Conservation (phyloP, 2,329 filamentous ascomycete species). For the Aspergillus persii region DNA sequence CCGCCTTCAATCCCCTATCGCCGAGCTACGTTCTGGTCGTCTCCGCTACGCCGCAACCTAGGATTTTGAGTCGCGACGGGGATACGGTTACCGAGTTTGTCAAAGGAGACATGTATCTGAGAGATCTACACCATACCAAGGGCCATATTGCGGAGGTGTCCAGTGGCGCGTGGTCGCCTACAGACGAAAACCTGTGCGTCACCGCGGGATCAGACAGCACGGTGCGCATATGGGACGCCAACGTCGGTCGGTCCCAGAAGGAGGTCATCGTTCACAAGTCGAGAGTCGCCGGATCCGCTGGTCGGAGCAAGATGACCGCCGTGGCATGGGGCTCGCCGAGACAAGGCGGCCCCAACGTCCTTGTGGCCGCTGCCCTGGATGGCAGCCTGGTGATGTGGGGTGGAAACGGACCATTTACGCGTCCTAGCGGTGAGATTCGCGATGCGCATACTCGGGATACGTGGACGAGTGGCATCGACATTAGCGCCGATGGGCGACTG, state of each 20-base stretch:
- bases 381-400: conserved; percentile 89
- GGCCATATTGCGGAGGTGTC: conserved; percentile 92
- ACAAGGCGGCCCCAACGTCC: conserved; percentile 73
- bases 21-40: conserved; percentile 81
- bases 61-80: conserved; percentile 85
- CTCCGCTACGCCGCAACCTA: conserved; percentile 84
- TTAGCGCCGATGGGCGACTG: conserved; percentile 86
- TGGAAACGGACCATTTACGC: conserved; percentile 79
- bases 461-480: conserved; percentile 89
- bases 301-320: conserved; percentile 89
- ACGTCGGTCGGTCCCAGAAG: conserved; percentile 83
- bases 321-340: conserved; percentile 78
- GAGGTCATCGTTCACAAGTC: conserved; percentile 97
- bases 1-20: conserved; percentile 80
- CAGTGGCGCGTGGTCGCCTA: conserved; percentile 86
- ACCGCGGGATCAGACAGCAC: conserved; percentile 96
- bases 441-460: conserved; percentile 79
- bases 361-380: conserved; percentile 82
- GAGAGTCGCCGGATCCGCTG: conserved; percentile 79
- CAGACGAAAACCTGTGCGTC: conserved; percentile 77
- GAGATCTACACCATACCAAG: conserved; percentile 97
- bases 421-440: conserved; percentile 78
- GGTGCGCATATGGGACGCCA: conserved; percentile 93
- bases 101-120: conserved; percentile 97
- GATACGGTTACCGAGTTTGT: conserved; percentile 82